phyloP scores from a whole-genome alignment of 2,329 filamentous ascomycete species.

The Nemania diffusa region DNA sequence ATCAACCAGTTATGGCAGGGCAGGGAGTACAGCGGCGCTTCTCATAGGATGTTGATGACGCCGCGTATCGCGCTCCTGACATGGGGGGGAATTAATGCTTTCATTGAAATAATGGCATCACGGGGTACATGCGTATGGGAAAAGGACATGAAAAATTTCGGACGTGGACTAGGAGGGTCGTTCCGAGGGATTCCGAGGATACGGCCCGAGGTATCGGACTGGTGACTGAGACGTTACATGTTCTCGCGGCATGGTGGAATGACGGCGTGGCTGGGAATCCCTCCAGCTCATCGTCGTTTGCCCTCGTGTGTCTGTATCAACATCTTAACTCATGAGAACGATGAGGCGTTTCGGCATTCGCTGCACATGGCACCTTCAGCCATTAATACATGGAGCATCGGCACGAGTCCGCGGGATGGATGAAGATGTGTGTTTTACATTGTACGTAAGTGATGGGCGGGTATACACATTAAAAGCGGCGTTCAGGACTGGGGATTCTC shows the following conservation, averaged over 20 bases:
- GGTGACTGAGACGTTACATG: constrained; percentile 36
- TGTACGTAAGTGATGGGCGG: constrained; percentile 50
- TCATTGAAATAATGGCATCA: constrained; percentile 9
- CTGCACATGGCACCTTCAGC: constrained; percentile 43
- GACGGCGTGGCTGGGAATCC: constrained; percentile 26
- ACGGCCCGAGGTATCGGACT: constrained; percentile 25
- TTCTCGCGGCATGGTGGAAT: constrained; percentile 37
- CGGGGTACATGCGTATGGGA: neutral
- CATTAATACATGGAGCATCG: constrained; percentile 38
- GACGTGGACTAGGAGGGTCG: constrained; percentile 7
- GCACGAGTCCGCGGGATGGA: constrained; percentile 35
- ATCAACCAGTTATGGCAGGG: constrained; percentile 66
- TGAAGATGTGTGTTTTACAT: constrained; percentile 38
- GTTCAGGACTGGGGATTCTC: constrained; percentile 47
- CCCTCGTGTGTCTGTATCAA: constrained; percentile 52
- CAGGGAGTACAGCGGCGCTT: constrained; percentile 66
- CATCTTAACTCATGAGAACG: constrained; percentile 49
- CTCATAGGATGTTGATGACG: constrained; percentile 57
- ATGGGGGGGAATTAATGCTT: constrained; percentile 11
- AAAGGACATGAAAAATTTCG: constrained; percentile 28
- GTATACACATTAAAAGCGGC: constrained; percentile 59
- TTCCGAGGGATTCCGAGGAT: constrained; percentile 10
- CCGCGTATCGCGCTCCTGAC: constrained; percentile 30
- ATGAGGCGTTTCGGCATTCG: constrained; percentile 47
- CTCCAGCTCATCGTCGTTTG: constrained; percentile 29